Evolutionary conservation across 179 eudicot species (phyloP).

Genomic region (Sideroxylon spinosum): DNA sequence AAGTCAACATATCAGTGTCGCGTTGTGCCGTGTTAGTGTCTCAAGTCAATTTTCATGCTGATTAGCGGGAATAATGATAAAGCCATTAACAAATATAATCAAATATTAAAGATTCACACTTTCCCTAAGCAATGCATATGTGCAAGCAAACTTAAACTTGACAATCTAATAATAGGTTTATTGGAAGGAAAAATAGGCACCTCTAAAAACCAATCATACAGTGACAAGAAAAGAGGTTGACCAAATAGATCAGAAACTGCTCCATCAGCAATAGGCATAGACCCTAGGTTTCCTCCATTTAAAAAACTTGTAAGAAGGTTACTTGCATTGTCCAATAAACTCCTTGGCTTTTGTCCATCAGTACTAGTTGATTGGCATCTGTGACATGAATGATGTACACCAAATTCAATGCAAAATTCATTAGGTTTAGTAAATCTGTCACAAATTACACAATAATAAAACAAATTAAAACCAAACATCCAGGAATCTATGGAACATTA

Average conservation of each 20-base stretch:
- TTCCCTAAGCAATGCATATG: background rate
- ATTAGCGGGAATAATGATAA: background rate
- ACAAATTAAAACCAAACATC: background rate
- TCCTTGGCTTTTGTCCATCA: conserved; percentile 63
- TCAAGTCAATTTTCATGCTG: no score
- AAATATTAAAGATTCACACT: background rate
- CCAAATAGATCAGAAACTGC: conserved; percentile 93
- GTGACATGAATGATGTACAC: conserved; percentile 19
- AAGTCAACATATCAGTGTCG: no score
- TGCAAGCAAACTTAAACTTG: background rate
- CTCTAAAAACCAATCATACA: conserved; percentile 97
- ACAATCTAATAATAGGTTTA: conserved; percentile 4
- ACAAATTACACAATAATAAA: background rate
- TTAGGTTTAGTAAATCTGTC: background rate
- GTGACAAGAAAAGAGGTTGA: conserved; percentile 84
- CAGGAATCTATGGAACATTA: background rate
- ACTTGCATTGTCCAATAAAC: conserved; percentile 86
- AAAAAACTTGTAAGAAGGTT: conserved; percentile 82
- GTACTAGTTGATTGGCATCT: conserved; percentile 81
- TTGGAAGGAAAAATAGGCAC: conserved; percentile 33
- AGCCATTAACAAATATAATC: background rate
- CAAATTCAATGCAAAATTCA: background rate
- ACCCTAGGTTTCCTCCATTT: conserved; percentile 78
- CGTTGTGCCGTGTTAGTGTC: no score
- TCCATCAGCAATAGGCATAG: conserved; percentile 98